A percentile compares a stretch with the other conserved stretches of the same genome.
Conservation (phyloP, 192 early-diverging fungal genomes). For the Haplosporangium gracile region DNA sequence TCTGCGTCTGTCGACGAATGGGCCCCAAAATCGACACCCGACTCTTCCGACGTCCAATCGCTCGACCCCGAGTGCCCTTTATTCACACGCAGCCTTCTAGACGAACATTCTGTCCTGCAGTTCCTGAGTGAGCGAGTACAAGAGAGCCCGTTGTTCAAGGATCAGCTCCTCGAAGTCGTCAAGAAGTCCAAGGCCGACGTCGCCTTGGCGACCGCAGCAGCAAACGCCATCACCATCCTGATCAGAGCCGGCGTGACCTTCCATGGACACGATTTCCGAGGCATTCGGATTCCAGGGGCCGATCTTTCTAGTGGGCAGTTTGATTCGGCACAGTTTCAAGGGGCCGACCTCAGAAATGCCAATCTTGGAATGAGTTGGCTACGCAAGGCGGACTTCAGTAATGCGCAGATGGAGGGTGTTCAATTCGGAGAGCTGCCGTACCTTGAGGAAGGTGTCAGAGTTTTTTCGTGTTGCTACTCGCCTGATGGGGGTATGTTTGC, state of each 20-base stretch:
- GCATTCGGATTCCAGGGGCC: constrained; percentile 11
- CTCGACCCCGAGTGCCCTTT: neutral
- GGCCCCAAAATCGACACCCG: neutral
- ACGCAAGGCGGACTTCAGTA: neutral
- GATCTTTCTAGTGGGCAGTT: neutral
- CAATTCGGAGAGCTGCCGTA: neutral
- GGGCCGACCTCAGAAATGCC: neutral
- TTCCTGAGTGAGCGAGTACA: neutral
- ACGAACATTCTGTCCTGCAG: neutral
- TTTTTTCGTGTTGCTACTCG: neutral
- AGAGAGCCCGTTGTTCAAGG: neutral
- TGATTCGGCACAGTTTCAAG: constrained; percentile 2
- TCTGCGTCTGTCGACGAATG: neutral
- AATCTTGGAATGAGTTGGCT: neutral
- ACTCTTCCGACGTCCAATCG: neutral
- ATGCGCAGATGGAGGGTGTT: neutral
- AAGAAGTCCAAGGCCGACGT: neutral
- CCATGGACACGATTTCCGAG: neutral
- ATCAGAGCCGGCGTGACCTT: neutral
- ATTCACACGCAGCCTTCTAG: neutral
- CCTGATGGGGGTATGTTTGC: no score
- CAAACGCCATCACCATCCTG: neutral
- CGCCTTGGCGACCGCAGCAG: neutral
- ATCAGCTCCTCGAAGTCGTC: neutral
- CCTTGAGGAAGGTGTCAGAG: neutral